Percentiles rank a stretch among this genome's conserved stretches.
These are phyloP conservation scores for Capsicum rhomboideum DNA, from an alignment of 257 asterid genomes.

Conservation along the genomic window DNA sequence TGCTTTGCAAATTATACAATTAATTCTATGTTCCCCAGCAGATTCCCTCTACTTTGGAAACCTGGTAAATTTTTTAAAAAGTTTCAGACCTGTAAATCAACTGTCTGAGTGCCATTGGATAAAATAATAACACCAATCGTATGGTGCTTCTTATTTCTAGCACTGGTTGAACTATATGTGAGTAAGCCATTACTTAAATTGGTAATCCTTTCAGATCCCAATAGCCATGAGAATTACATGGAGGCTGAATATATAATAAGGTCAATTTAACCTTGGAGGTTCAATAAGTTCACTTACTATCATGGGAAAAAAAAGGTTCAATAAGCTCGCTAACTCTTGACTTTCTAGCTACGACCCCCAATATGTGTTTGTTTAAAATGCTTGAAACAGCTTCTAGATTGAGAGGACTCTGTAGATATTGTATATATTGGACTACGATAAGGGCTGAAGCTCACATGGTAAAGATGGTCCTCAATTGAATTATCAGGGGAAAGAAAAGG, in stretches of 20 bases:
- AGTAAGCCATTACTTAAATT: not conserved
- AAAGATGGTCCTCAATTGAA: not conserved
- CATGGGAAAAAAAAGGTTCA: not conserved
- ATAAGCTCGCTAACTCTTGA: too few relatives aligned
- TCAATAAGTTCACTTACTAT: not conserved
- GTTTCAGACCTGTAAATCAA: not conserved
- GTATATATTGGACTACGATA: not conserved
- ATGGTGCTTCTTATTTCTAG: not conserved
- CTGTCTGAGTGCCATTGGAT: not conserved
- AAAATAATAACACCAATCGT: not conserved
- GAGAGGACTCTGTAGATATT: not conserved
- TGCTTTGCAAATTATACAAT: not conserved
- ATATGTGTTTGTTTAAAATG: not conserved
- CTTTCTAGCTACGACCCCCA: not conserved
- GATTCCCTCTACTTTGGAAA: not conserved
- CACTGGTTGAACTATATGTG: not conserved
- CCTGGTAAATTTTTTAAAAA: too few relatives aligned
- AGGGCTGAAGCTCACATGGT: not conserved
- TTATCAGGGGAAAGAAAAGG: not conserved
- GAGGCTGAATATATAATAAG: not conserved
- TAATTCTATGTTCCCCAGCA: not conserved
- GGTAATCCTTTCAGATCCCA: not conserved
- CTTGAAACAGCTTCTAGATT: not conserved
- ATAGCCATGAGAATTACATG: not conserved
- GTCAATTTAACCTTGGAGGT: not conserved